A percentile compares a stretch with the other conserved stretches of the same genome.
Conservation (phyloP, 345 rosid genomes). For the Aegle marmelos region DNA sequence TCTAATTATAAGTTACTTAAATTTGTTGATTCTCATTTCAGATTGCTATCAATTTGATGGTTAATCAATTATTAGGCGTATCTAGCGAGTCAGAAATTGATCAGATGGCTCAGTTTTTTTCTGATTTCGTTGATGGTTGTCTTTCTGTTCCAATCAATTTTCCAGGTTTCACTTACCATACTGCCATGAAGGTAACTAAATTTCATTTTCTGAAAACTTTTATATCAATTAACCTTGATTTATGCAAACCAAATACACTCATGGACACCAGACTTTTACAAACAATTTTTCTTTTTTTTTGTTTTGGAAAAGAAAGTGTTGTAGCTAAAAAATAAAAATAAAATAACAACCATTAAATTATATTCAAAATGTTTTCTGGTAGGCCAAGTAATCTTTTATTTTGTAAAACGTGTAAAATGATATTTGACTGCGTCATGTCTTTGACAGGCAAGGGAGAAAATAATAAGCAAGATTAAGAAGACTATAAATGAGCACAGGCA, state of each 20-base stretch:
- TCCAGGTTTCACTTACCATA: conserved; percentile 72
- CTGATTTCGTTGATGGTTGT: conserved; percentile 85
- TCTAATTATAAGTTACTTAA: not conserved
- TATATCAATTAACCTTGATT: not conserved
- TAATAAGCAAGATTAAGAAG: conserved; percentile 59
- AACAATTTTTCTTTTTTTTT: not conserved
- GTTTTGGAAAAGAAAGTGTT: too few relatives aligned
- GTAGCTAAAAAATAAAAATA: too few relatives aligned
- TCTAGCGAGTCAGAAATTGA: conserved; percentile 60
- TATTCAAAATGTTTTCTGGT: too few relatives aligned
- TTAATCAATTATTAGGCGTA: conserved; percentile 70
- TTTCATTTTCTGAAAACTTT: not conserved
- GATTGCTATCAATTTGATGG: conserved; percentile 86
- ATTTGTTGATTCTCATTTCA: conserved; percentile 19
- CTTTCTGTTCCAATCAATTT: conserved; percentile 76
- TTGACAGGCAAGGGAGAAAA: conserved; percentile 63
- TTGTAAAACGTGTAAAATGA: too few relatives aligned
- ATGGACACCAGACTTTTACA: not conserved
- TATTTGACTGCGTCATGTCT: not conserved
- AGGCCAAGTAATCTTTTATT: too few relatives aligned
- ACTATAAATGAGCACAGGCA: conserved; percentile 34
- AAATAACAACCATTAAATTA: too few relatives aligned
- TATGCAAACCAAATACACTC: not conserved
- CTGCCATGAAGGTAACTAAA: conserved; percentile 62
- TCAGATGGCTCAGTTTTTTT: conserved; percentile 73